A percentile compares a stretch with the other conserved stretches of the same genome.
Conservation (phyloP, 805 yeast species). For the Danielia reshetovae region DNA sequence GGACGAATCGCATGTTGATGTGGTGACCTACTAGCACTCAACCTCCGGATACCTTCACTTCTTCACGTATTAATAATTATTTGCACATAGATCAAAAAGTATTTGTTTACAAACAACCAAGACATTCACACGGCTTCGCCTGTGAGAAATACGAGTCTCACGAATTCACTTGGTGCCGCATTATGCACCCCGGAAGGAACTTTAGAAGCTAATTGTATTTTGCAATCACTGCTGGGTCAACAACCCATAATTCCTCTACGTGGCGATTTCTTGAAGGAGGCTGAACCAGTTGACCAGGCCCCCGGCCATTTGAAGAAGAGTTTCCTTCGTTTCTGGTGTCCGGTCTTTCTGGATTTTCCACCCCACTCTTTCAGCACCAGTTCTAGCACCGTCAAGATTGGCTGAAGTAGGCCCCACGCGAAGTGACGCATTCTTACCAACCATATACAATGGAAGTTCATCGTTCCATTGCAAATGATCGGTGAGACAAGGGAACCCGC, state of each 20-base stretch:
- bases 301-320: constrained; percentile 7
- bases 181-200: too few species aligned
- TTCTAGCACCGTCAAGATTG: constrained; percentile 43
- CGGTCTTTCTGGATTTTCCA: constrained; percentile 26
- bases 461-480: constrained; percentile 42
- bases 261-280: constrained; percentile 9
- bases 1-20: constrained; percentile 25
- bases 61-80: background rate
- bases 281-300: constrained; percentile 10
- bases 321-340: background rate
- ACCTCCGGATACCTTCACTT: background rate
- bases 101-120: too few species aligned
- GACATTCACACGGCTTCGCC: too few species aligned
- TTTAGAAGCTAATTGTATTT: too few species aligned
- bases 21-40: constrained; percentile 27
- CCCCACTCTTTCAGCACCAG: constrained; percentile 44
- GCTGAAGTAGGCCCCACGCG: constrained; percentile 44
- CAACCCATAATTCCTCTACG: too few species aligned
- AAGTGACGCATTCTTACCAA: constrained; percentile 42
- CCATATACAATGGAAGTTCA: constrained; percentile 36
- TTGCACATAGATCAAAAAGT: too few species aligned
- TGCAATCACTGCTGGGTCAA: too few species aligned
- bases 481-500: constrained; percentile 41
- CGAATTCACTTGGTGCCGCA: too few species aligned
- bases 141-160: too few species aligned